Percentiles rank a stretch among this genome's conserved stretches.
Evolutionary conservation across 176 grass and related monocot genomes (phyloP).

Genomic region (Panicum miliaceum): DNA sequence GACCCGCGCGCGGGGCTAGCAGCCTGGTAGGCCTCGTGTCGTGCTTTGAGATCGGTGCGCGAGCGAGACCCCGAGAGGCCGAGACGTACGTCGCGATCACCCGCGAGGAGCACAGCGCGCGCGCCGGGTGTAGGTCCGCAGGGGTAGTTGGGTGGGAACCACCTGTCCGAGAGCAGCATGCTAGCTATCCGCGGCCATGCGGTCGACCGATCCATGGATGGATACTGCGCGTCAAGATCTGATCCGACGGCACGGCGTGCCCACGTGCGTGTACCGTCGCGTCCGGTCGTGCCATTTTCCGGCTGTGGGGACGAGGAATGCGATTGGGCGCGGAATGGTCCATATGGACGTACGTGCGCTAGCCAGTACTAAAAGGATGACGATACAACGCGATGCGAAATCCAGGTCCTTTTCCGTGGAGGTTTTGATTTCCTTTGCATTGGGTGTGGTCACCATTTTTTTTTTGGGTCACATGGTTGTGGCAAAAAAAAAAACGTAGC

Average conservation of each 20-base stretch:
- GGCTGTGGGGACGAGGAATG: background rate
- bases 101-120: background rate
- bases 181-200: background rate
- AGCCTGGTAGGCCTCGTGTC: background rate
- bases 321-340: background rate
- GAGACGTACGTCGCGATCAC: background rate
- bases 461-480: background rate
- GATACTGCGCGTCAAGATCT: background rate
- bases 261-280: background rate
- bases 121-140: constrained; percentile 1
- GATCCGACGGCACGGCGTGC: background rate
- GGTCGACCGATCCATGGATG: background rate
- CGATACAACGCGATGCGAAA: background rate
- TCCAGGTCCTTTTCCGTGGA: background rate
- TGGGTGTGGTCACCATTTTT: background rate
- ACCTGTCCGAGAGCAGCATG: background rate
- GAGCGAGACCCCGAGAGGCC: background rate
- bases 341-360: background rate
- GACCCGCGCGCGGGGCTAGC: background rate
- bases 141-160: background rate
- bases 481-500: background rate
- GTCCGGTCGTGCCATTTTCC: background rate
- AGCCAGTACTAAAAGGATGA: background rate
- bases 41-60: background rate
- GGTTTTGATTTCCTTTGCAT: background rate